Conservation (phyloP, 441 rosid species). For the Mallotus japonicus region DNA sequence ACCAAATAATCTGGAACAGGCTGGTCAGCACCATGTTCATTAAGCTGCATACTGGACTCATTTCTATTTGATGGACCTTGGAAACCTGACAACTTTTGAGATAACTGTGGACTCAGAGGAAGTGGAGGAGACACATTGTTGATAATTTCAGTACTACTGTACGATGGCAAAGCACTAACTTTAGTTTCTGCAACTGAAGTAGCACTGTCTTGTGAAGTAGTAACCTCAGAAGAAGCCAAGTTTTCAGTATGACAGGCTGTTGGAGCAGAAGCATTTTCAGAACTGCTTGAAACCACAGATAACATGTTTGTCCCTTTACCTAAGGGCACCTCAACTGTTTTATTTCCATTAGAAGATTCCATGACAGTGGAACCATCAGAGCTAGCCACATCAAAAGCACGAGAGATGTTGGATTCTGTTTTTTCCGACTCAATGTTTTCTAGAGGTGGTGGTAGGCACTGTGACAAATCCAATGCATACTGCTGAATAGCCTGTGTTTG, state of each 20-base stretch:
- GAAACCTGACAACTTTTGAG: slow-evolving; percentile 53
- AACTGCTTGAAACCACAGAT: slow-evolving; percentile 29
- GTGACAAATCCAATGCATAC: slow-evolving; percentile 77
- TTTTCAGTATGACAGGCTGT: slow-evolving; percentile 32
- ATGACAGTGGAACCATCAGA: slow-evolving; percentile 30
- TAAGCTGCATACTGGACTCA: slow-evolving; percentile 32
- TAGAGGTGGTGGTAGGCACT: slow-evolving; percentile 69
- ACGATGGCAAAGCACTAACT: slow-evolving; percentile 36
- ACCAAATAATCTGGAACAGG: slow-evolving; percentile 48
- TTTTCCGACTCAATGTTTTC: slow-evolving; percentile 58
- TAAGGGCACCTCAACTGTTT: slow-evolving; percentile 33
- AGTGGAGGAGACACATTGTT: slow-evolving; percentile 39
- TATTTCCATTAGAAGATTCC: slow-evolving; percentile 42
- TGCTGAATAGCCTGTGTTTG: slow-evolving; percentile 94
- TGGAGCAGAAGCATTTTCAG: slow-evolving; percentile 33
- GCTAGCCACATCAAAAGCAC: slow-evolving; percentile 33
- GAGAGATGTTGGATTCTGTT: slow-evolving; percentile 49
- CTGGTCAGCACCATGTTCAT: slow-evolving; percentile 43
- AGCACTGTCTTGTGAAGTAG: slow-evolving; percentile 34
- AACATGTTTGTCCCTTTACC: slow-evolving; percentile 26
- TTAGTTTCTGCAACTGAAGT: slow-evolving; percentile 39
- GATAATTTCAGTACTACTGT: slow-evolving; percentile 36
- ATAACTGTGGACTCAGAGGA: slow-evolving; percentile 57
- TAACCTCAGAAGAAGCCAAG: slow-evolving; percentile 41
- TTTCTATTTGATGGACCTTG: slow-evolving; percentile 36